A percentile compares a stretch with the other conserved stretches of the same genome.
Conservation (phyloP, 2,329 filamentous ascomycete genomes). For the Diplodia mutila region DNA sequence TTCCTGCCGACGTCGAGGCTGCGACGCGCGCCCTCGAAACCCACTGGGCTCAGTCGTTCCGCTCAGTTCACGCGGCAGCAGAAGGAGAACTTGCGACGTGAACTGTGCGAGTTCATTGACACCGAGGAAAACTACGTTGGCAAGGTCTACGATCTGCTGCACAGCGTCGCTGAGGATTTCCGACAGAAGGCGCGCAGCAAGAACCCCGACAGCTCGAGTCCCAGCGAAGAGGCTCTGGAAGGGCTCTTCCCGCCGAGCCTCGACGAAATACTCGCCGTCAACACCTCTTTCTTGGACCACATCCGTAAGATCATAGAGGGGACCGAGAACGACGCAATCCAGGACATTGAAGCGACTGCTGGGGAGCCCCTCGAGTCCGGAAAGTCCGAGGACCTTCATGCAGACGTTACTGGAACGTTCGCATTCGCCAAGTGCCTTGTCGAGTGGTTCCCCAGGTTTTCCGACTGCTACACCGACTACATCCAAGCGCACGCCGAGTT, state of each 20-base stretch:
- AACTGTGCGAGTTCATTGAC: constrained; percentile 86
- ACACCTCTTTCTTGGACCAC: constrained; percentile 77
- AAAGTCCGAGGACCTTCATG: constrained; percentile 29
- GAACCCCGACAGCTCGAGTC: constrained; percentile 65
- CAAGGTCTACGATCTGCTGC: constrained; percentile 83
- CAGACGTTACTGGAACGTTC: constrained; percentile 75
- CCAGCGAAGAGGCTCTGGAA: constrained; percentile 71
- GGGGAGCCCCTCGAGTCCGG: background rate
- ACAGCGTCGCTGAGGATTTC: constrained; percentile 79
- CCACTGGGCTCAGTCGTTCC: constrained; percentile 76
- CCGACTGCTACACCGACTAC: constrained; percentile 89
- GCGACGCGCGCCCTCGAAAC: constrained; percentile 83
- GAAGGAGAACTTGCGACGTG: constrained; percentile 81
- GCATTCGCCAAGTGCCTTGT: constrained; percentile 79
- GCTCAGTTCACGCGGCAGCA: constrained; percentile 79
- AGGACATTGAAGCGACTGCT: constrained; percentile 68
- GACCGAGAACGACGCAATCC: constrained; percentile 77
- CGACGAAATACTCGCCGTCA: constrained; percentile 78
- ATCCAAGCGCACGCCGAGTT: constrained; percentile 89
- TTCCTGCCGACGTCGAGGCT: constrained; percentile 86
- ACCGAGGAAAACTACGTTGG: constrained; percentile 93
- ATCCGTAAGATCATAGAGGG: constrained; percentile 78
- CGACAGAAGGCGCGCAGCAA: constrained; percentile 68
- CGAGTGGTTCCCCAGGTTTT: constrained; percentile 92
- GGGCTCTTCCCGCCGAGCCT: constrained; percentile 81